A percentile compares a stretch with the other conserved stretches of the same genome.
Conservation (phyloP, 768 basidiomycete species). For the Boletus tylopilopsis region DNA sequence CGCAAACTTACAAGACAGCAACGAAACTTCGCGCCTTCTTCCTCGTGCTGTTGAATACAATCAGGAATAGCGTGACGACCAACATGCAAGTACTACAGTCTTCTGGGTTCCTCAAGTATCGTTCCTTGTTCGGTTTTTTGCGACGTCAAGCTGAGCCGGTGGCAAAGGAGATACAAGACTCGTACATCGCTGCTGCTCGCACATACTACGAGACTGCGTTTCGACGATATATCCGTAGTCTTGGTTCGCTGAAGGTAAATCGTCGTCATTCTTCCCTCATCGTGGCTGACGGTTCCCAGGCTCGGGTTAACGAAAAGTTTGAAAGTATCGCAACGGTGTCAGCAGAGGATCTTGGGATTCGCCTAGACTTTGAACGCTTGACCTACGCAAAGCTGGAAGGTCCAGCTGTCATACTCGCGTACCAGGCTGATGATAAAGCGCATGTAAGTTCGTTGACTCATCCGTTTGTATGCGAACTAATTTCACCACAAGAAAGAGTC, state of each 20-base stretch:
- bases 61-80: slow-evolving; percentile 77
- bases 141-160: slow-evolving; percentile 77
- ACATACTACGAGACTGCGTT: slow-evolving; percentile 97
- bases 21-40: slow-evolving; percentile 88
- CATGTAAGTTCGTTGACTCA: slow-evolving; percentile 59
- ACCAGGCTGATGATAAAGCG: slow-evolving; percentile 84
- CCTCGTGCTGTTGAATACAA: slow-evolving; percentile 75
- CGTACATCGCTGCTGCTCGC: slow-evolving; percentile 78
- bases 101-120: slow-evolving; percentile 79
- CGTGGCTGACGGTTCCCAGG: slow-evolving; percentile 36
- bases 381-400: slow-evolving; percentile 73
- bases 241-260: slow-evolving; percentile 73
- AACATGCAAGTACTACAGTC: slow-evolving; percentile 94
- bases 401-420: slow-evolving; percentile 75
- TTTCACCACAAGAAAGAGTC: slow-evolving; percentile 61
- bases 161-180: slow-evolving; percentile 83
- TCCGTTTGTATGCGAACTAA: slow-evolving; percentile 10
- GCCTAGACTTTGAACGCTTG: slow-evolving; percentile 54
- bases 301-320: slow-evolving; percentile 64
- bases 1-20: slow-evolving; percentile 58
- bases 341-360: slow-evolving; percentile 37
- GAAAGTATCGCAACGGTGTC: slow-evolving; percentile 55
- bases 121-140: slow-evolving; percentile 78
- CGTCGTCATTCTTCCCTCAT: neutral
- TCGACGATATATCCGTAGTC: slow-evolving; percentile 79